A percentile compares a stretch with the other conserved stretches of the same genome.
These are phyloP conservation scores for Penicillium cataractarum DNA, from an alignment of 495 filamentous ascomycete species.

Conservation along the genomic window DNA sequence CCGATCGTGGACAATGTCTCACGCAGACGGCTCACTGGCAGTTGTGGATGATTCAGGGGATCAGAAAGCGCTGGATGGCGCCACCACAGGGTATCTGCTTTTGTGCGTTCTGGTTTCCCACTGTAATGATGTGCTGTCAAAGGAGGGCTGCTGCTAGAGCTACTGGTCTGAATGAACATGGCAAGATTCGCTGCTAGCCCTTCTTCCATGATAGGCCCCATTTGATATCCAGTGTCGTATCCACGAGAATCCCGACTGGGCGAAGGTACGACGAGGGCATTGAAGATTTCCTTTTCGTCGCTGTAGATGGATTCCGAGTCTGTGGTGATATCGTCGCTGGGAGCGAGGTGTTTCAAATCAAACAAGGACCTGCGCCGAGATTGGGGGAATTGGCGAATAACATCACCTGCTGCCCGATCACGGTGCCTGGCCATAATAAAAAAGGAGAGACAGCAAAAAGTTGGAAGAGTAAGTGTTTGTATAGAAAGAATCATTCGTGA, in stretches of 20 bases:
- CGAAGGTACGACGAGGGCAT: slow-evolving; percentile 40
- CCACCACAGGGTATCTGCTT: slow-evolving; percentile 13
- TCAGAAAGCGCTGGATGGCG: slow-evolving; percentile 26
- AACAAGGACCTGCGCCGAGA: not conserved
- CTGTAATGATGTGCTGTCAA: not conserved
- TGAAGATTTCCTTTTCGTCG: slow-evolving; percentile 47
- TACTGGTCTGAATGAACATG: slow-evolving; percentile 30
- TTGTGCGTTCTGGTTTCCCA: slow-evolving; percentile 8
- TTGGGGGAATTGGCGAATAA: not conserved
- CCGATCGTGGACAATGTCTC: not conserved
- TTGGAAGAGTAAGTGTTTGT: not conserved
- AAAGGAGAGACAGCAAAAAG: not conserved
- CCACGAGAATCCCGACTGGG: slow-evolving; percentile 20
- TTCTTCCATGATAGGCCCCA: slow-evolving; percentile 28
- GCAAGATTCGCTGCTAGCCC: slow-evolving; percentile 40
- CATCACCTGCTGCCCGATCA: not conserved
- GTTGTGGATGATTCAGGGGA: slow-evolving; percentile 10
- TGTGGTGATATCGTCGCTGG: slow-evolving; percentile 7
- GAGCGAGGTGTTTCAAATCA: not conserved
- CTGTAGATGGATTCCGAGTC: slow-evolving; percentile 42
- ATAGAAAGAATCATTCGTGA: not conserved
- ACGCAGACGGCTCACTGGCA: slow-evolving; percentile 1
- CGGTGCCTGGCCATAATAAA: not conserved
- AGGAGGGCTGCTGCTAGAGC: slow-evolving; percentile 13
- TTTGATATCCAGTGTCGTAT: slow-evolving; percentile 7